phyloP scores from a whole-genome alignment of 495 filamentous ascomycete genomes.

The Evernia prunastri region DNA sequence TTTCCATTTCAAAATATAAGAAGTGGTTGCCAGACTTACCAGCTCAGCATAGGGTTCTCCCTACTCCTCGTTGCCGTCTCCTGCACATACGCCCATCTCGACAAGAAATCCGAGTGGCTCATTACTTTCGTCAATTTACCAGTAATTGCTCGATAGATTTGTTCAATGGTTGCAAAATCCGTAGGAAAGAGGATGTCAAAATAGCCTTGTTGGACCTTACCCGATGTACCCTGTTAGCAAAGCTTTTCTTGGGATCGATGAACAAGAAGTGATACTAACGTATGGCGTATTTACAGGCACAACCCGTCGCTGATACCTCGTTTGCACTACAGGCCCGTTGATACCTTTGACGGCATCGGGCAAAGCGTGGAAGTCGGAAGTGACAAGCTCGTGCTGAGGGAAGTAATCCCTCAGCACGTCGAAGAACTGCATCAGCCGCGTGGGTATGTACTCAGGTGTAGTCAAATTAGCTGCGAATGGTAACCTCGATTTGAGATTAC shows the following conservation, averaged over 20 bases:
- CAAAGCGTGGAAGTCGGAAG: slow-evolving; percentile 81
- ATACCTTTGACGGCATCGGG: slow-evolving; percentile 75
- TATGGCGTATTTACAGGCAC: slow-evolving; percentile 87
- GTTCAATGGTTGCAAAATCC: slow-evolving; percentile 81
- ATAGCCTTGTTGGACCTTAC: slow-evolving; percentile 92
- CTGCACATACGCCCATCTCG: slow-evolving; percentile 79
- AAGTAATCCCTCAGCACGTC: slow-evolving; percentile 80
- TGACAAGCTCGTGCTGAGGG: slow-evolving; percentile 80
- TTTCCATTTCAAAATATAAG: slow-evolving; percentile 33
- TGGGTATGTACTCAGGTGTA: slow-evolving; percentile 86
- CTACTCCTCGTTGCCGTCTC: slow-evolving; percentile 82
- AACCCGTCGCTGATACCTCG: slow-evolving; percentile 73
- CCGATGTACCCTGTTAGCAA: background rate
- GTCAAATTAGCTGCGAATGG: slow-evolving; percentile 71
- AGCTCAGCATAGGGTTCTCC: slow-evolving; percentile 85
- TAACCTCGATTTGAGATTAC: slow-evolving; percentile 51
- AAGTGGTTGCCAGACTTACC: slow-evolving; percentile 49
- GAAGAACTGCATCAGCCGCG: slow-evolving; percentile 92
- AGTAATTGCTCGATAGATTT: slow-evolving; percentile 84
- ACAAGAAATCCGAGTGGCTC: slow-evolving; percentile 85
- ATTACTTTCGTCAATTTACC: slow-evolving; percentile 80
- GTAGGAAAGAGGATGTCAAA: slow-evolving; percentile 99
- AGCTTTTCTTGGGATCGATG: background rate
- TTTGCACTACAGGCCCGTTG: slow-evolving; percentile 94
- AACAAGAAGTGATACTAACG: slow-evolving; percentile 45